Conservation (phyloP, 1,284 basidiomycete genomes). For the Microbotryum saponariae region DNA sequence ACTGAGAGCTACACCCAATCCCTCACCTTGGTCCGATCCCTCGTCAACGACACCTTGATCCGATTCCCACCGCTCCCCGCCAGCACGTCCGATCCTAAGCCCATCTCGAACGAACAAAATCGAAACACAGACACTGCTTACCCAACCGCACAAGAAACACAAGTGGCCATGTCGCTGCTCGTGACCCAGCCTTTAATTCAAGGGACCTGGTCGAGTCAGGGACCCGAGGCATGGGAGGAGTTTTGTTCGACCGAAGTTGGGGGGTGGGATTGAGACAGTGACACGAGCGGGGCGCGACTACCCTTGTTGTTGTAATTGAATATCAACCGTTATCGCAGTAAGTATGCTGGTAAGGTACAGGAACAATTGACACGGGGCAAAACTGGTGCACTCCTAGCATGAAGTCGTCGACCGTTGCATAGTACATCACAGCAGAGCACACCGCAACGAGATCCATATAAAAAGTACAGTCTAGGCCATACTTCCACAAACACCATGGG, state of each 20-base stretch:
- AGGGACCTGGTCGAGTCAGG: constrained; percentile 9
- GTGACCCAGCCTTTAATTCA: constrained; percentile 27
- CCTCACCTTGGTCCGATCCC: constrained; percentile 20
- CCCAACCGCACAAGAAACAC: constrained; percentile 21
- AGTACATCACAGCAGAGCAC: no score
- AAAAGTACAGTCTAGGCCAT: no score
- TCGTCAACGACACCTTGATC: constrained; percentile 22
- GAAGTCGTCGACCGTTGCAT: no score
- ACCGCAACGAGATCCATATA: no score
- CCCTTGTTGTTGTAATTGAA: background rate
- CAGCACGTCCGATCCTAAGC: background rate
- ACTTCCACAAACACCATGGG: no score
- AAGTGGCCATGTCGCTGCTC: constrained; percentile 20
- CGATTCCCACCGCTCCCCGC: constrained; percentile 8
- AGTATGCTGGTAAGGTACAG: no score
- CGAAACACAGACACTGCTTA: background rate
- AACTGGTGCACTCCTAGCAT: no score
- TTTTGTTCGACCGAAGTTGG: constrained; percentile 25
- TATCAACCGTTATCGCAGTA: no score
- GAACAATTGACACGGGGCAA: no score
- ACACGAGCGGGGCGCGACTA: no score
- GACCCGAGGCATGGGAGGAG: constrained; percentile 30
- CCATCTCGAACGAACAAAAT: background rate
- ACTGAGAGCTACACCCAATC: constrained; percentile 20
- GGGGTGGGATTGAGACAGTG: constrained; percentile 9